Conservation (phyloP, 495 filamentous ascomycete species). For the Hypoxylon cercidicola region DNA sequence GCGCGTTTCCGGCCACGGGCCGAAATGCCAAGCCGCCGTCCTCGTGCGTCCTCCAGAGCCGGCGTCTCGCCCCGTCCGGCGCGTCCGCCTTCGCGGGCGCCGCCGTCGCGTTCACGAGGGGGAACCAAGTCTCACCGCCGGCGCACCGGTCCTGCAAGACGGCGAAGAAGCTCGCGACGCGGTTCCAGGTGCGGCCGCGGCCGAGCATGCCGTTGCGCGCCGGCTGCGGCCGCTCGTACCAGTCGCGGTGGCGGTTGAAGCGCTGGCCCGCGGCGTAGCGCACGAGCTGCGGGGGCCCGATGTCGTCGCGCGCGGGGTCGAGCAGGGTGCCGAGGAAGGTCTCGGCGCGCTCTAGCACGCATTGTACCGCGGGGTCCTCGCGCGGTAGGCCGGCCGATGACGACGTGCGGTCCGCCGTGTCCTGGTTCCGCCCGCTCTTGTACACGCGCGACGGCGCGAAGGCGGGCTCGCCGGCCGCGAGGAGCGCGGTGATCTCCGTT, state of each 20-base stretch:
- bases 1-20: conserved; percentile 61
- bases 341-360: conserved; percentile 53
- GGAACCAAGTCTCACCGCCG: conserved; percentile 61
- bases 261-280: conserved; percentile 56
- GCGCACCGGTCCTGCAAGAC: conserved; percentile 55
- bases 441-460: conserved; percentile 55
- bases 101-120: conserved; percentile 47
- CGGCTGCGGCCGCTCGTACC: conserved; percentile 53
- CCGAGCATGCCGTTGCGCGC: conserved; percentile 42
- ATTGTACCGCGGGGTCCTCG: conserved; percentile 52
- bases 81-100: conserved; percentile 9
- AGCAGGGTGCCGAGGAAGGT: conserved; percentile 58
- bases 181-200: conserved; percentile 49
- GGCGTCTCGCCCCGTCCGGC: conserved; percentile 23
- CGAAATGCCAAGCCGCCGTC: conserved; percentile 63
- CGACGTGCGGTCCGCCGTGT: conserved; percentile 54
- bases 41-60: conserved; percentile 56
- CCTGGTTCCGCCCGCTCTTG: conserved; percentile 50
- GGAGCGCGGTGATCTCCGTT: conserved; percentile 49
- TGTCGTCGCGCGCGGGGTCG: conserved; percentile 55
- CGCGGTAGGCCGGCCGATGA: conserved; percentile 56
- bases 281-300: conserved; percentile 62
- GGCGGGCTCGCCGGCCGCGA: conserved; percentile 49
- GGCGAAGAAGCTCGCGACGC: conserved; percentile 61
- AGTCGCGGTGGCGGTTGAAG: conserved; percentile 61